Percentiles rank a stretch among this genome's conserved stretches.
Conservation (phyloP, 768 basidiomycete species). For the Tricholoma saponaceum region DNA sequence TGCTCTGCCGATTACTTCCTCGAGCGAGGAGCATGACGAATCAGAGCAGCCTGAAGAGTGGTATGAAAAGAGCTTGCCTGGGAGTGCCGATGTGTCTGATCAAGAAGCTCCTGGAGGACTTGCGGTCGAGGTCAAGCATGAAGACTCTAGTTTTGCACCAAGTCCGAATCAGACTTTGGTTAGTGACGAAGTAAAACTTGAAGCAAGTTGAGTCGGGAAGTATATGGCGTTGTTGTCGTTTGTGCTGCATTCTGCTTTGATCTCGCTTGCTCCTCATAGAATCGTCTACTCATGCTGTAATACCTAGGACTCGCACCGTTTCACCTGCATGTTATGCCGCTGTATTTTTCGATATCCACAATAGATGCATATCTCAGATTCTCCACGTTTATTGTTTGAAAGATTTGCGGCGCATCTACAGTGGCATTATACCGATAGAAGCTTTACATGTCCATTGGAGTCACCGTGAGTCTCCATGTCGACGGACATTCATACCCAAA, state of each 20-base stretch:
- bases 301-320: neutral
- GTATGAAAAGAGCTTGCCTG: neutral
- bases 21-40: neutral
- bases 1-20: neutral
- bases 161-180: neutral
- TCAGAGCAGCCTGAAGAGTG: neutral
- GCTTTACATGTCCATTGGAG: neutral
- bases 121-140: constrained; percentile 3
- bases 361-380: neutral
- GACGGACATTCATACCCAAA: too few relatives aligned
- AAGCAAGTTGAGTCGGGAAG: neutral
- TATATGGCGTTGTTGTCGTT: neutral
- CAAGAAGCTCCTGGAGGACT: neutral
- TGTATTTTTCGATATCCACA: neutral
- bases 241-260: neutral
- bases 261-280: neutral
- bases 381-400: neutral
- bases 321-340: constrained; percentile 1
- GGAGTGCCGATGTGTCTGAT: neutral
- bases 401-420: neutral
- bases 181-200: neutral
- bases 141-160: neutral
- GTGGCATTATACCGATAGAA: neutral
- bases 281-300: neutral
- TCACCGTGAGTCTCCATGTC: too few relatives aligned